phyloP scores from a whole-genome alignment of 163 green algal species.

The Chlamydomonas reinhardtii region DNA sequence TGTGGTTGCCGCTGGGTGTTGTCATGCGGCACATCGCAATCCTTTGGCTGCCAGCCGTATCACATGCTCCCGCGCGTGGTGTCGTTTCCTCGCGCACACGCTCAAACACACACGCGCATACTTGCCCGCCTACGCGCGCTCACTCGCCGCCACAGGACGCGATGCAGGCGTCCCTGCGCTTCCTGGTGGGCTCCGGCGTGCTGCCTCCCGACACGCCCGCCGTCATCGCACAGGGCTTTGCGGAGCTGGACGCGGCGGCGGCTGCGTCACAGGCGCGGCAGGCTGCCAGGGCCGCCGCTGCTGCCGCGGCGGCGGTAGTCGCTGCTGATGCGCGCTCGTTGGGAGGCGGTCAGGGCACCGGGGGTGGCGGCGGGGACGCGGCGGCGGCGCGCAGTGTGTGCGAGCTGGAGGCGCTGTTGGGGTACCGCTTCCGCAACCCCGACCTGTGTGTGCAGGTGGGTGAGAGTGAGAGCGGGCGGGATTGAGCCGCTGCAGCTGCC shows the following conservation, averaged over 20 bases:
- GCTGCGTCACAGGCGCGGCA: not conserved
- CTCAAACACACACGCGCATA: too few relatives aligned
- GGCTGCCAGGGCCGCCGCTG: not conserved
- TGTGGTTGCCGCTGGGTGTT: too few relatives aligned
- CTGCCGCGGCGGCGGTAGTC: not conserved
- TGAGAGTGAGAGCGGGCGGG: too few relatives aligned
- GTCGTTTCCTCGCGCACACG: too few relatives aligned
- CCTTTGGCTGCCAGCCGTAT: too few relatives aligned
- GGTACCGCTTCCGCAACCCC: not conserved
- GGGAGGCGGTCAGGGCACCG: not conserved
- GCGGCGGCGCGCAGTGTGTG: not conserved
- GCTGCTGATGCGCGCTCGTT: not conserved
- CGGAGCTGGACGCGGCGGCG: not conserved
- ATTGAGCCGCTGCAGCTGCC: too few relatives aligned
- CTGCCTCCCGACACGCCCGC: not conserved
- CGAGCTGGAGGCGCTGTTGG: constrained; percentile 10
- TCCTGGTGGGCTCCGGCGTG: not conserved
- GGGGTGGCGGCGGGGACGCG: not conserved
- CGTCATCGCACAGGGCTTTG: not conserved
- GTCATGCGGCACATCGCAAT: too few relatives aligned
- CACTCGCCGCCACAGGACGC: not conserved
- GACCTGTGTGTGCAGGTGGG: constrained; percentile 13
- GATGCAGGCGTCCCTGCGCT: not conserved
- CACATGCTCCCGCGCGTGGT: too few relatives aligned
- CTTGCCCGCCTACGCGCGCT: too few relatives aligned